These are phyloP conservation scores for Globisporangium irregulare DNA, from an alignment of 352 stramenopile genomes.

Conservation along the genomic window DNA sequence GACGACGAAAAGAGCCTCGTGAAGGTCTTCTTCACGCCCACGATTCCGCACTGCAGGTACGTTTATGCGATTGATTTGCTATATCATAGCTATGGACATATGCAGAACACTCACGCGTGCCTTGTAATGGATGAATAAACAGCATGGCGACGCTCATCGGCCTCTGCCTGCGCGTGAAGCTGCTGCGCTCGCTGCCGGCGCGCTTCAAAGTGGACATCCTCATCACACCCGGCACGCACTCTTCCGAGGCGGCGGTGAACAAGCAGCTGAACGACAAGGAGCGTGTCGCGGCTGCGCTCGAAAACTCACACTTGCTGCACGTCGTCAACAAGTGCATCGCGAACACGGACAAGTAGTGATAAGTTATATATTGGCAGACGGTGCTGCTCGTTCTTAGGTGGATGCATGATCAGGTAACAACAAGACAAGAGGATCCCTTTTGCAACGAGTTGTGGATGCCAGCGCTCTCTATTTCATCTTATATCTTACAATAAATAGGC, in stretches of 20 bases:
- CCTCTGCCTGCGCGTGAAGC: constrained; percentile 94
- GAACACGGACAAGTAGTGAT: constrained; percentile 88
- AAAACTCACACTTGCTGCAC: constrained; percentile 94
- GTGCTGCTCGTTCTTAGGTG: not conserved
- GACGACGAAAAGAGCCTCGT: constrained; percentile 80
- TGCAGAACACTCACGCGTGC: not conserved
- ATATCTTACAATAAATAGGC: constrained; percentile 9
- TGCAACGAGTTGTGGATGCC: not conserved
- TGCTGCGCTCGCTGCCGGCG: constrained; percentile 90
- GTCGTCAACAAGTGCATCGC: constrained; percentile 97
- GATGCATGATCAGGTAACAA: not conserved
- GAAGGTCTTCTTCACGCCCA: constrained; percentile 90
- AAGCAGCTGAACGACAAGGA: constrained; percentile 98
- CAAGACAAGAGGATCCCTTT: not conserved
- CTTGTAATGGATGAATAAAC: not conserved
- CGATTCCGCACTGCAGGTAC: constrained; percentile 94
- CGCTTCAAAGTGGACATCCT: constrained; percentile 94
- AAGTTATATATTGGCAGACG: constrained; percentile 8
- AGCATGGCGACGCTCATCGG: constrained; percentile 98
- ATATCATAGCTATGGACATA: not conserved
- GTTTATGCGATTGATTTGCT: not conserved
- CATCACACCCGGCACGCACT: constrained; percentile 94
- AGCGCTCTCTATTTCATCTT: not conserved
- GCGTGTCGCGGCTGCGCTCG: constrained; percentile 92
- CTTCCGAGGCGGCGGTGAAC: constrained; percentile 94